These are phyloP conservation scores for Lactuca saligna DNA, from an alignment of 129 eudicot genomes.

Conservation along the genomic window DNA sequence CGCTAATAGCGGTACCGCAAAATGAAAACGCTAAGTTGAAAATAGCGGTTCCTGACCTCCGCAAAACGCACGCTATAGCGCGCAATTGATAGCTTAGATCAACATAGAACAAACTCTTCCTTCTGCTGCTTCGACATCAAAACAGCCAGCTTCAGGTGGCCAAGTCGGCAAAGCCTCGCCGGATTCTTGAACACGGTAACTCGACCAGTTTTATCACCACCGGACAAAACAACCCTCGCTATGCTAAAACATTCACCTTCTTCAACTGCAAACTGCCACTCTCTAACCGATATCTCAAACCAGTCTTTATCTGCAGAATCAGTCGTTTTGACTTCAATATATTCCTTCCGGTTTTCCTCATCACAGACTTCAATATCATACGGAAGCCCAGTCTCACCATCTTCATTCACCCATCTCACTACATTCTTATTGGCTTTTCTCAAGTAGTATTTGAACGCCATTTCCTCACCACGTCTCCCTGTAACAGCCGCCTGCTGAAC, in stretches of 20 bases:
- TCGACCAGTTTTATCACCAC: slow-evolving; percentile 35
- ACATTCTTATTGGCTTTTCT: slow-evolving; percentile 29
- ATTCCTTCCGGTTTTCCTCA: slow-evolving; percentile 45
- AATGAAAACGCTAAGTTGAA: too few relatives aligned
- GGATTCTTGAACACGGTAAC: slow-evolving; percentile 69
- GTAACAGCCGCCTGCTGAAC: slow-evolving; percentile 51
- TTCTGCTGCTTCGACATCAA: slow-evolving; percentile 48
- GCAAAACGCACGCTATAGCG: too few relatives aligned
- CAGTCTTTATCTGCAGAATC: slow-evolving; percentile 60
- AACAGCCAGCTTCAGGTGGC: slow-evolving; percentile 68
- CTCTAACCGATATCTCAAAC: slow-evolving; percentile 66
- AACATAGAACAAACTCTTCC: slow-evolving; percentile 1
- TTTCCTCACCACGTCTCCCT: slow-evolving; percentile 73
- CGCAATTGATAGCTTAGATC: too few relatives aligned
- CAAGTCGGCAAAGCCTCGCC: slow-evolving; percentile 53
- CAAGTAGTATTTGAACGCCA: slow-evolving; percentile 54
- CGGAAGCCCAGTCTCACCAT: slow-evolving; percentile 70
- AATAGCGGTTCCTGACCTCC: too few relatives aligned
- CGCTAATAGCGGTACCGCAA: too few relatives aligned
- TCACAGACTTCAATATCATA: slow-evolving; percentile 63
- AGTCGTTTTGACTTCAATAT: slow-evolving; percentile 88
- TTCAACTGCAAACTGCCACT: slow-evolving; percentile 89
- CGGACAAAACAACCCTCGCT: slow-evolving; percentile 59
- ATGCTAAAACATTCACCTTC: slow-evolving; percentile 79
- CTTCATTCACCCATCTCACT: slow-evolving; percentile 83